A percentile compares a stretch with the other conserved stretches of the same genome.
Evolutionary conservation across 345 rosid species (phyloP).

Genomic region (Arabis alpina): DNA sequence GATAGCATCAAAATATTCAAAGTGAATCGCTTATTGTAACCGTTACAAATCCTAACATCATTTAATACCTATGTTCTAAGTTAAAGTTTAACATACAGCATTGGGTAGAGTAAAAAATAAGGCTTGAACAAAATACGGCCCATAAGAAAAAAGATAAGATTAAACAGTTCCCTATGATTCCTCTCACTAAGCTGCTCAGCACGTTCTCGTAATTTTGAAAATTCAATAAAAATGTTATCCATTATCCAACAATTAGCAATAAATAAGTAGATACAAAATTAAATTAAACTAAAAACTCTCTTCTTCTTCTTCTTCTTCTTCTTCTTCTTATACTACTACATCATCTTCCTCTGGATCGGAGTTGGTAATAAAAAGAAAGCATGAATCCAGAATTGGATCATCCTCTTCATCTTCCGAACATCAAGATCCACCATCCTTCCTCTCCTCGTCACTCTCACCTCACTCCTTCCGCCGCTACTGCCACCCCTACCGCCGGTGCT

Average conservation of each 20-base stretch:
- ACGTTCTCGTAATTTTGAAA: slow-evolving; percentile 27
- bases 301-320: background rate
- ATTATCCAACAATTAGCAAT: slow-evolving; percentile 35
- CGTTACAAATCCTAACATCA: too few relatives aligned
- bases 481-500: slow-evolving; percentile 85
- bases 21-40: too few relatives aligned
- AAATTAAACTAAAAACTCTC: background rate
- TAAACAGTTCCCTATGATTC: background rate
- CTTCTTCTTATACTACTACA: slow-evolving; percentile 14
- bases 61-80: too few relatives aligned
- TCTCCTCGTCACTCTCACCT: slow-evolving; percentile 49
- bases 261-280: background rate
- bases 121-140: slow-evolving; percentile 5
- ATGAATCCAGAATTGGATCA: slow-evolving; percentile 54
- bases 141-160: background rate
- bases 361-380: background rate
- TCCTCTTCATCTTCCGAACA: slow-evolving; percentile 69
- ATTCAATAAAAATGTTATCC: slow-evolving; percentile 6
- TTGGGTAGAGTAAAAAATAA: background rate
- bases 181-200: slow-evolving; percentile 13
- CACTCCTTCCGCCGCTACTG: slow-evolving; percentile 49
- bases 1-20: too few relatives aligned
- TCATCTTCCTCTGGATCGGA: slow-evolving; percentile 14
- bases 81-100: too few relatives aligned
- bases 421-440: slow-evolving; percentile 69